Conservation (phyloP, 352 stramenopile species). For the Pythium monospermum region DNA sequence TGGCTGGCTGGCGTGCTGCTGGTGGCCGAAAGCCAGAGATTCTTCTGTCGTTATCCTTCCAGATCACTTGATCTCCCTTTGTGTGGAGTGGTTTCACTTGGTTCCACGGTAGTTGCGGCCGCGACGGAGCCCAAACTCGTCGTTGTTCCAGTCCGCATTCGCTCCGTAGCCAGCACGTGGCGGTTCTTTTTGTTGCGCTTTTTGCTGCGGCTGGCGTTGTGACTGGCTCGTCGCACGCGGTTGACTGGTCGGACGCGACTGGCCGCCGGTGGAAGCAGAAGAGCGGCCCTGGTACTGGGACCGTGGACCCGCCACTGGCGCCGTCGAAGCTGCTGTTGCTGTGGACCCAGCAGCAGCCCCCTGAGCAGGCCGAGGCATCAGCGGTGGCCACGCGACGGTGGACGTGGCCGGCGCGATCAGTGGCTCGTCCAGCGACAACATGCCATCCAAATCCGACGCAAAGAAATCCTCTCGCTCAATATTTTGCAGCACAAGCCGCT, state of each 20-base stretch:
- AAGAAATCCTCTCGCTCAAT: slow-evolving; percentile 82
- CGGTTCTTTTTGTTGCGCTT: slow-evolving; percentile 24
- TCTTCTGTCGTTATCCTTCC: too few relatives aligned
- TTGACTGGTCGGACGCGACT: too few relatives aligned
- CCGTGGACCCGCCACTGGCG: too few relatives aligned
- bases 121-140: slow-evolving; percentile 70
- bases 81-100: slow-evolving; percentile 32
- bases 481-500: slow-evolving; percentile 82
- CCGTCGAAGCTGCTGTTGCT: too few relatives aligned
- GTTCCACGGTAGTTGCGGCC: slow-evolving; percentile 58
- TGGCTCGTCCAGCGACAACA: slow-evolving; percentile 14
- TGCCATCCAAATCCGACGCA: slow-evolving; percentile 17
- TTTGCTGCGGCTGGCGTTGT: slow-evolving; percentile 21
- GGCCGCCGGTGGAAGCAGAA: too few relatives aligned
- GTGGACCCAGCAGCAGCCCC: too few relatives aligned
- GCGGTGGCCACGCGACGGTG: slow-evolving; percentile 7
- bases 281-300: too few relatives aligned
- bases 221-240: slow-evolving; percentile 9
- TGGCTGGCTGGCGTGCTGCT: too few relatives aligned
- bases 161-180: slow-evolving; percentile 50
- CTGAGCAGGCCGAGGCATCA: neutral
- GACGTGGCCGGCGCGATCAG: slow-evolving; percentile 10
- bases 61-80: neutral
- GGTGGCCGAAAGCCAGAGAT: too few relatives aligned
- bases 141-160: slow-evolving; percentile 80